Conservation (phyloP, 1,139 yeast species). For the Lodderomyces parapsilosis region DNA sequence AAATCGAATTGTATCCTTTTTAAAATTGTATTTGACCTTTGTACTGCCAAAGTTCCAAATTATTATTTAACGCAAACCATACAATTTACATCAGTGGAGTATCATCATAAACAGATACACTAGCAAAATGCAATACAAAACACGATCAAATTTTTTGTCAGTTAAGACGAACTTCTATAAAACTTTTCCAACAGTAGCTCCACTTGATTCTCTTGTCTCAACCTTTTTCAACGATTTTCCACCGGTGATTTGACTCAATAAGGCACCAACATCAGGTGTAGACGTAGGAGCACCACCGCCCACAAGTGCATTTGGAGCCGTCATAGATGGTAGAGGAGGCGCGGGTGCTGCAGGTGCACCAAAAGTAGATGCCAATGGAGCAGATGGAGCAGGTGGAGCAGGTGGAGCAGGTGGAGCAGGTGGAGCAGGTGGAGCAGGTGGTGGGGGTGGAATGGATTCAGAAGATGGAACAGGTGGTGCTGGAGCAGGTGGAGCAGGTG, state of each 20-base stretch:
- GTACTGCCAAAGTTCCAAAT: too few relatives aligned
- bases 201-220: constrained; percentile 43
- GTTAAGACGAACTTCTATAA: constrained; percentile 20
- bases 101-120: too few relatives aligned
- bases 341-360: constrained; percentile 17
- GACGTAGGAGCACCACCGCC: constrained; percentile 22
- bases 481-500: constrained; percentile 11
- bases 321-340: constrained; percentile 18
- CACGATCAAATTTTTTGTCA: too few relatives aligned
- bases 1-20: too few relatives aligned
- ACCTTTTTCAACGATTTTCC: constrained; percentile 53
- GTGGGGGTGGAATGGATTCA: constrained; percentile 12
- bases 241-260: constrained; percentile 56
- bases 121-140: too few relatives aligned
- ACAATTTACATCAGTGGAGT: too few relatives aligned
- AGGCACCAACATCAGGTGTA: constrained; percentile 35
- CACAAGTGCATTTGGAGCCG: constrained; percentile 18
- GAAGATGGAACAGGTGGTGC: constrained; percentile 14
- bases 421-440: constrained; percentile 16
- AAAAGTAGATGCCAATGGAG: constrained; percentile 17
- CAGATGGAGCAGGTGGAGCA: constrained; percentile 16
- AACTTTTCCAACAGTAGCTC: constrained; percentile 53
- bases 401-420: constrained; percentile 16
- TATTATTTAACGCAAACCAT: too few relatives aligned
- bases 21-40: too few relatives aligned